A percentile compares a stretch with the other conserved stretches of the same genome.
Conservation (phyloP, 73 alveolate genomes). For the Tetrahymena elliotti region DNA sequence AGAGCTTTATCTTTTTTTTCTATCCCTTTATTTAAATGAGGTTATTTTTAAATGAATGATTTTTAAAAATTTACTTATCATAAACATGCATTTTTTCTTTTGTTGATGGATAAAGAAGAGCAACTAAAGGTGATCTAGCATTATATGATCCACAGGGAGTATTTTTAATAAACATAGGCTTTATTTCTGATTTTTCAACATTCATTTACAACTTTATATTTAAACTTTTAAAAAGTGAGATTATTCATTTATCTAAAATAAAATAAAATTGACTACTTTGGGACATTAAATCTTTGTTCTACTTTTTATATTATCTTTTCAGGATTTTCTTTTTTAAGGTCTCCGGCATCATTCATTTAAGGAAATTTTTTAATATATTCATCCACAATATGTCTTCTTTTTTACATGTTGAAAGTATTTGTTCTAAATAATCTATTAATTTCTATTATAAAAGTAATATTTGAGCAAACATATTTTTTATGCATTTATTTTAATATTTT, state of each 20-base stretch:
- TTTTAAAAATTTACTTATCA: conserved; percentile 1
- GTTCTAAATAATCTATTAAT: conserved; percentile 39
- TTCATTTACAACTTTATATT: conserved; percentile 19
- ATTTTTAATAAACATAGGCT: conserved; percentile 20
- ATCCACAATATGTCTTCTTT: conserved; percentile 32
- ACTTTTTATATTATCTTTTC: not conserved
- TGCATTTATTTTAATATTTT: not conserved
- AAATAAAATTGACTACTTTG: not conserved
- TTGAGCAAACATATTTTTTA: not conserved
- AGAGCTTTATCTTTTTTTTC: not conserved
- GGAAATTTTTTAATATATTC: conserved; percentile 1
- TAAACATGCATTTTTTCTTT: conserved; percentile 23
- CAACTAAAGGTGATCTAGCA: conserved; percentile 34
- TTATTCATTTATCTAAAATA: not conserved
- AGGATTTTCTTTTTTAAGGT: conserved; percentile 6
- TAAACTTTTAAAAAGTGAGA: not conserved
- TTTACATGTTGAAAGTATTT: conserved; percentile 9
- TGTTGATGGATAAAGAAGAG: conserved; percentile 29
- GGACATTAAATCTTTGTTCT: not conserved
- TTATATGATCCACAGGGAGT: conserved; percentile 32
- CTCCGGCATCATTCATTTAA: not conserved
- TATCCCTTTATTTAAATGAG: not conserved
- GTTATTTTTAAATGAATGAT: not conserved
- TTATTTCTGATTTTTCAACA: conserved; percentile 24
- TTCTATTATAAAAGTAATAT: conserved; percentile 8